Conservation (phyloP, 345 rosid genomes). For the Ailanthus altissimus region DNA sequence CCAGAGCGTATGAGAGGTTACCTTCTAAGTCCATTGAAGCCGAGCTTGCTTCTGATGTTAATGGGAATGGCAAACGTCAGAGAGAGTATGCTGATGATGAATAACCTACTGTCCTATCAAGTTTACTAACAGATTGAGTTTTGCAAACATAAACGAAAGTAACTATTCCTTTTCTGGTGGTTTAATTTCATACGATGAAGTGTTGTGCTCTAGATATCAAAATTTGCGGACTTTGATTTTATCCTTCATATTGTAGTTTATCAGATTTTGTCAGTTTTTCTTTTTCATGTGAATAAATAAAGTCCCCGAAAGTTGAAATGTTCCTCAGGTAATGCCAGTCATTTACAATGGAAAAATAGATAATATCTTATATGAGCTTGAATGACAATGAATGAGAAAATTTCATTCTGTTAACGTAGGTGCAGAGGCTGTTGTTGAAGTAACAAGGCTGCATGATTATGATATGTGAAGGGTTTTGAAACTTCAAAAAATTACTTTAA, state of each 20-base stretch:
- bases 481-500: no score
- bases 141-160: constrained; percentile 10
- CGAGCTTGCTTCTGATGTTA: constrained; percentile 56
- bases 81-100: constrained; percentile 42
- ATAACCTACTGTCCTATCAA: constrained; percentile 23
- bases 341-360: no score
- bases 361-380: no score
- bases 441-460: no score
- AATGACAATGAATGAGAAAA: no score
- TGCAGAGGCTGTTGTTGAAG: no score
- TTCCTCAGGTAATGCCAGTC: no score
- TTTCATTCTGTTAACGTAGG: no score
- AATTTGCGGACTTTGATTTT: background rate
- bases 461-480: no score
- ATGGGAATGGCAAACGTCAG: constrained; percentile 31
- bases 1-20: constrained; percentile 66
- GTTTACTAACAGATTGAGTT: constrained; percentile 19
- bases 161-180: background rate
- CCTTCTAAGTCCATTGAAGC: constrained; percentile 60
- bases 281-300: no score
- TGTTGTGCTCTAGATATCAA: background rate
- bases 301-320: no score
- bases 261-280: background rate
- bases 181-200: background rate
- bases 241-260: background rate